Base-by-base conservation (phyloP, 805 yeast species). In the Starmerella bacillaris region DNA sequence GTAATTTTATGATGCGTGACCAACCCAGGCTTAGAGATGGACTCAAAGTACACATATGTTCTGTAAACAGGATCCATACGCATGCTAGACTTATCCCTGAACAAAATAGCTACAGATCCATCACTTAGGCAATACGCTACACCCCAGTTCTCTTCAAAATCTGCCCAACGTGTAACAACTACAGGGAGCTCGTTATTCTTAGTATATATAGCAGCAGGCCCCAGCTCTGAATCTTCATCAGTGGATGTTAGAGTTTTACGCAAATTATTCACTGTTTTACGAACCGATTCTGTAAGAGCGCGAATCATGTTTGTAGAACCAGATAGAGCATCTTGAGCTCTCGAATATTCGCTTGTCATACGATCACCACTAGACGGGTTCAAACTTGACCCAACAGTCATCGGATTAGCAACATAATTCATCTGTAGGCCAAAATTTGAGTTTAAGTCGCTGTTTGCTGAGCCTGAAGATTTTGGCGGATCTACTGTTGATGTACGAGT, bases 101-200 rank as follows among this genome's bases (percentile, higher is more conserved):
- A 86, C 39, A 78, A 61, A 11, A 84, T 94, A 16, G 95, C 96
- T 45, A 82, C 78, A 44, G 78, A 78, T 40, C 86, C 89, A 31
- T 83, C 78, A 16, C 86, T 78, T 38, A 89, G 60, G 53, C 89
- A 94, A 55, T 86, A 89, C 4, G 94, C 79, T 51, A 89, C 75
- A 1, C 98, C 98, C 56, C 86, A 92, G 55, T 78, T 82, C 59
- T 84, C 83, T 19, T 94, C 78, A 54, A 86, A 89, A 54, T 89
- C 99, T 20, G 92, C 96, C 99, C 99, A 89, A 54, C 86, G 84
- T 41, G 92, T 78, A 5, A 42, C 34, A n/a, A 42, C 36, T 11
- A 24, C 18, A 9, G 46, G 46, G 11, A 14, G 29, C 16, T 26
- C 29, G 6, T 15, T 12, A 5, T 26, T 15, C 12, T 6, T 7